A percentile compares a stretch with the other conserved stretches of the same genome.
Evolutionary conservation across 148 eudicot genomes (phyloP).

Genomic region (Rhododendron molle): DNA sequence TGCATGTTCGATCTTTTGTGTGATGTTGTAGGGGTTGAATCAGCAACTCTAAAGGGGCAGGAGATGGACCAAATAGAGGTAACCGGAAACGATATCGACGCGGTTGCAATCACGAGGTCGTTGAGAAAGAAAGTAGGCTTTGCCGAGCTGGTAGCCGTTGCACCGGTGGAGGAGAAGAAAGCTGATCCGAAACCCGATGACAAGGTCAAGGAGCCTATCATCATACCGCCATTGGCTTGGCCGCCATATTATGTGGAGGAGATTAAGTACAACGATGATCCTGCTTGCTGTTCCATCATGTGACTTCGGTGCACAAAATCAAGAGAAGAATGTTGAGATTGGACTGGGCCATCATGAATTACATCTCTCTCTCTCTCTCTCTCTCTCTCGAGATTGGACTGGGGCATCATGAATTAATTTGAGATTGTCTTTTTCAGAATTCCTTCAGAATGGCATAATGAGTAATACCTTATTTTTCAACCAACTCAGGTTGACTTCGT

Average conservation of each 20-base stretch:
- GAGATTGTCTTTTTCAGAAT: too few relatives aligned
- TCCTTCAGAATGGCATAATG: too few relatives aligned
- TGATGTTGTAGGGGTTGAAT: constrained; percentile 20
- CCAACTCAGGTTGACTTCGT: too few relatives aligned
- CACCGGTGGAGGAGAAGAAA: neutral
- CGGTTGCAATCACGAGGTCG: neutral
- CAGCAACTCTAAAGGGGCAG: constrained; percentile 12
- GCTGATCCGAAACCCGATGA: neutral
- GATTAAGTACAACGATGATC: neutral
- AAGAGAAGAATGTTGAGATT: neutral
- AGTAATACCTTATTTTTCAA: too few relatives aligned
- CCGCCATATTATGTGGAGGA: neutral
- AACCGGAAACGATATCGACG: neutral
- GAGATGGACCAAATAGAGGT: constrained; percentile 10
- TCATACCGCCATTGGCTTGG: neutral
- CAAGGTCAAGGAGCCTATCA: neutral
- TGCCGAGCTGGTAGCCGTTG: constrained; percentile 10
- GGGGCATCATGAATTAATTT: neutral
- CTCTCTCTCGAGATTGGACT: neutral
- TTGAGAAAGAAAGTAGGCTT: constrained; percentile 19
- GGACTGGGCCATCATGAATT: neutral
- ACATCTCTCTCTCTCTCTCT: too few relatives aligned
- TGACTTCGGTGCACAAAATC: neutral
- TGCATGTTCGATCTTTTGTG: too few relatives aligned
- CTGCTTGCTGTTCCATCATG: constrained; percentile 6